Evolutionary conservation across 2,329 filamentous ascomycete species (phyloP).

Genomic region (Aschersonia sp.): DNA sequence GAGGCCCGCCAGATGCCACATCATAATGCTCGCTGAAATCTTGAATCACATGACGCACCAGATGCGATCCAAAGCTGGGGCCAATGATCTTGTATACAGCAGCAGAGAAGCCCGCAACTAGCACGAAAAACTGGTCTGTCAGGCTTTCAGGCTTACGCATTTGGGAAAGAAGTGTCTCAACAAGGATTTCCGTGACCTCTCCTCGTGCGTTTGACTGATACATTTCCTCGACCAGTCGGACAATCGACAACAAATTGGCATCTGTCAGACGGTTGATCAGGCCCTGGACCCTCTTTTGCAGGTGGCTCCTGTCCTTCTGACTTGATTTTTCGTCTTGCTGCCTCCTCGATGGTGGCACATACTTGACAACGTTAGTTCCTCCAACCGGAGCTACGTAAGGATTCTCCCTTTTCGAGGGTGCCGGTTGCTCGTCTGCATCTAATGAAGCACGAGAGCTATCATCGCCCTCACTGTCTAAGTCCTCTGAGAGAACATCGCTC

Average conservation of each 20-base stretch:
- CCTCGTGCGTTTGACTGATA: constrained; percentile 79
- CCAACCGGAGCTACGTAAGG: constrained; percentile 66
- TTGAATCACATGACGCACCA: constrained; percentile 65
- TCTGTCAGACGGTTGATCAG: constrained; percentile 88
- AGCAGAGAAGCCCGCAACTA: constrained; percentile 79
- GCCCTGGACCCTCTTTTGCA: constrained; percentile 74
- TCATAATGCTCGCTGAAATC: constrained; percentile 56
- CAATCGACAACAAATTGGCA: constrained; percentile 71
- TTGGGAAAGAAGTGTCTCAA: constrained; percentile 64
- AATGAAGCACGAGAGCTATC: constrained; percentile 23
- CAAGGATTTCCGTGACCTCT: constrained; percentile 67
- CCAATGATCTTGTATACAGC: constrained; percentile 80
- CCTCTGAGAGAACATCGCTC: neutral
- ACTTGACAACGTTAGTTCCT: constrained; percentile 46
- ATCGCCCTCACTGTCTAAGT: constrained; percentile 16
- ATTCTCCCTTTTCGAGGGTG: constrained; percentile 54
- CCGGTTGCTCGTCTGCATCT: constrained; percentile 15
- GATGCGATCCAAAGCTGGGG: constrained; percentile 75
- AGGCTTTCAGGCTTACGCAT: constrained; percentile 66
- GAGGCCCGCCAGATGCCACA: constrained; percentile 20
- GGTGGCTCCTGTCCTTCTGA: constrained; percentile 49
- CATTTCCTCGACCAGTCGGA: constrained; percentile 67
- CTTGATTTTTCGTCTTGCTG: constrained; percentile 52
- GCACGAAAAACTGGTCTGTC: constrained; percentile 78
- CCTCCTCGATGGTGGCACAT: constrained; percentile 62